Evolutionary conservation across 108 stramenopile genomes (phyloP), one percentile per base, ranked within the genome.

Genomic region (Cyclotella kingstonii): DNA sequence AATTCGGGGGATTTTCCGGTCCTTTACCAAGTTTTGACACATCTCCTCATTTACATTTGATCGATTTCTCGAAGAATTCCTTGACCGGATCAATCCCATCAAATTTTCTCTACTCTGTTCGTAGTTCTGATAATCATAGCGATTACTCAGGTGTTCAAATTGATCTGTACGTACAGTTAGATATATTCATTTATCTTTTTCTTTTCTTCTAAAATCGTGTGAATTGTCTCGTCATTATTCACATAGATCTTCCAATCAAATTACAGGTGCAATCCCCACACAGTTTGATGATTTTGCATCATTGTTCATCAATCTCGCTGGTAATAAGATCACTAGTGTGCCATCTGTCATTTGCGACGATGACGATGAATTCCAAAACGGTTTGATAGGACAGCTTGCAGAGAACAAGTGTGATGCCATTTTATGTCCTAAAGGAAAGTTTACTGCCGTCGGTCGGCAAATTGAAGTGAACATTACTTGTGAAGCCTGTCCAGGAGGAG

Each of bases 321-420:
- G 77, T 1, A 93, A 93, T 44, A 68, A 60, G 63, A 86, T 91
- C 21, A 66, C 71, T n/a, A 71, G 45, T 6, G 80, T 91, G 15
- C 79, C 86, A 10, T 70, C 54, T 46, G 73, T 43, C 5, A 35
- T 87, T 34, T 91, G 90, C 47, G 73, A 80, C 26, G 85, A 84
- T 23, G 63, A 62, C 33, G 59, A 76, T 49, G 67, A 59, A 26
- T 91, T 87, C 77, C 77, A 82, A 80, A 67, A 86, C 56, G 83
- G 82, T 1, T 54, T 74, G 34, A 76, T 87, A 17, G 87, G 83
- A 33, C 55, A 77, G 26, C 84, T 87, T 25, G 50, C 60, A 43
- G 72, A 53, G 1, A 77, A 77, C 55, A 59, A 67, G 22, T 94
- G 93, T 36, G 84, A 91, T 68, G 89, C 81, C 4, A 84, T 94